A percentile compares a stretch with the other conserved stretches of the same genome.
These are phyloP conservation scores for Neoboletus subvelutipes DNA, from an alignment of 768 basidiomycete genomes.

Conservation along the genomic window DNA sequence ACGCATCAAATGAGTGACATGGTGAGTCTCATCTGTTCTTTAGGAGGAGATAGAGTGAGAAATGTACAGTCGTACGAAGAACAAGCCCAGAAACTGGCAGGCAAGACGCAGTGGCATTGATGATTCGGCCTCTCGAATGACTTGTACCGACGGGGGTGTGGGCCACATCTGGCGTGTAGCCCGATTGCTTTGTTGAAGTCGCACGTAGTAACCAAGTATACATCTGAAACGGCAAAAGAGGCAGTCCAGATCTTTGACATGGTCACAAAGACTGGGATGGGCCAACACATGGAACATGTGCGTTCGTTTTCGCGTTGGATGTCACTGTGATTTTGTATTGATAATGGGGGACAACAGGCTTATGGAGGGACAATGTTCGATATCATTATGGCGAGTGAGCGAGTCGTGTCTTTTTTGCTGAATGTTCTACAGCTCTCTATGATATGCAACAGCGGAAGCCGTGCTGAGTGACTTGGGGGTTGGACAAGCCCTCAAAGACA, in stretches of 20 bases:
- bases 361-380: slow-evolving; percentile 28
- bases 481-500: slow-evolving; percentile 54
- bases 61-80: slow-evolving; percentile 57
- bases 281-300: slow-evolving; percentile 70
- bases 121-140: not conserved
- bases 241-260: slow-evolving; percentile 49
- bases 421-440: not conserved
- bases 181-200: slow-evolving; percentile 61
- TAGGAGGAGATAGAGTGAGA: slow-evolving; percentile 16
- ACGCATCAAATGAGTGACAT: slow-evolving; percentile 84
- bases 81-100: slow-evolving; percentile 65
- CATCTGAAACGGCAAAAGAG: not conserved
- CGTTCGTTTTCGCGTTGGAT: slow-evolving; percentile 31
- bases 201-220: slow-evolving; percentile 49
- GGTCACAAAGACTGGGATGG: slow-evolving; percentile 83
- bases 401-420: not conserved
- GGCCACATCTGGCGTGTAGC: slow-evolving; percentile 15
- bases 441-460: slow-evolving; percentile 44
- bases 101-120: slow-evolving; percentile 27
- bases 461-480: slow-evolving; percentile 61
- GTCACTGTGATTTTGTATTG: not conserved
- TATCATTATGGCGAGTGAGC: slow-evolving; percentile 26
- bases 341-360: not conserved
- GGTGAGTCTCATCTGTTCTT: slow-evolving; percentile 35
- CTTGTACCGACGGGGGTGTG: not conserved